Conservation (phyloP, 345 rosid species). For the Camelina hispida region DNA sequence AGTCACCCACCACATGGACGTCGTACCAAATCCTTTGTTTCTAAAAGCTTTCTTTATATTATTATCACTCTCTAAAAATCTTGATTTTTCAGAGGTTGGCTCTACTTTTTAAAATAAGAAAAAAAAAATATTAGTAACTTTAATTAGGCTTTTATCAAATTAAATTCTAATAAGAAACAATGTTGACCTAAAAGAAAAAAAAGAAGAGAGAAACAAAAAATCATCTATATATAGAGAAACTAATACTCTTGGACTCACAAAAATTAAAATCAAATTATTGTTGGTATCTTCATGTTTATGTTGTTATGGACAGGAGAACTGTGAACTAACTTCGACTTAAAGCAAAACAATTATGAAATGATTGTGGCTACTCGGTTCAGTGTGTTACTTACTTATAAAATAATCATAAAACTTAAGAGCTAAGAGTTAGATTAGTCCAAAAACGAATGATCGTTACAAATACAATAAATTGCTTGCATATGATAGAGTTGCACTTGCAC, state of each 20-base stretch:
- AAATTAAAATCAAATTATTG: not conserved
- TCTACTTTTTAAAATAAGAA: constrained; percentile 7
- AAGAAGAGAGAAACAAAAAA: no score
- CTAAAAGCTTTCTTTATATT: not conserved
- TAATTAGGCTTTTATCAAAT: not conserved
- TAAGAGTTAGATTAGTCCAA: constrained; percentile 14
- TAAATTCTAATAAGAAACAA: not conserved
- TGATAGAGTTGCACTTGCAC: not conserved
- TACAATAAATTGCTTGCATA: not conserved
- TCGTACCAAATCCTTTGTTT: constrained; percentile 34
- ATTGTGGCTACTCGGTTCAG: constrained; percentile 28
- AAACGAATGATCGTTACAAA: constrained; percentile 5
- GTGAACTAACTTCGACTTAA: constrained; percentile 30
- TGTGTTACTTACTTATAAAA: constrained; percentile 17
- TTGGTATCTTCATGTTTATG: constrained; percentile 25
- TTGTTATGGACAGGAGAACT: constrained; percentile 7
- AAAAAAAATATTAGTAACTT: not conserved
- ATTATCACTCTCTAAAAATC: not conserved
- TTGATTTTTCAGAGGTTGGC: not conserved
- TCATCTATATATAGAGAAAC: not conserved
- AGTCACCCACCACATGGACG: constrained; percentile 46
- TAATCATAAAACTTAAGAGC: not conserved
- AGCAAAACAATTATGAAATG: constrained; percentile 36
- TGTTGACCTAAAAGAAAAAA: no score
- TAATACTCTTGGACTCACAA: not conserved